Evolutionary conservation across 768 basidiomycete species (phyloP), one percentile per base, ranked within the genome.

Genomic region (Calocybe gangraenosa): DNA sequence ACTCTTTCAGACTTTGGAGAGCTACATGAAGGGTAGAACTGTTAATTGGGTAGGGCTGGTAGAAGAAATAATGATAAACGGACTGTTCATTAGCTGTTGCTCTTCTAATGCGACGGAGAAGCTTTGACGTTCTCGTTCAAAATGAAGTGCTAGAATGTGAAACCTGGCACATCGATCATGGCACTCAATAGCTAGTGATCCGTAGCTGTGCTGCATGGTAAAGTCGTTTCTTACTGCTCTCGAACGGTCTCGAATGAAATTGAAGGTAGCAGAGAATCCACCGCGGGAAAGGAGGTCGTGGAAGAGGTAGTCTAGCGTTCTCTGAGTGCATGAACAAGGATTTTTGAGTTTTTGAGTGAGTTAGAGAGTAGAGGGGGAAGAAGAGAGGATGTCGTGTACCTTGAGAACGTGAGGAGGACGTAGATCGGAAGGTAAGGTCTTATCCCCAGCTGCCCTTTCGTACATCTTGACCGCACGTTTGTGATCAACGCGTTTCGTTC

Each of bases 111-210:
- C 68, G 54, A 83, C 61, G 22, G 81, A 79, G 59, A 90, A 86
- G 2, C 70, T 71, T 1, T 65, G 22, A 30, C 63, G 68, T 52
- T 84, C 79, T 19, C 83, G 77, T 60, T 82, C 63, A 37, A 73
- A 59, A 50, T 92, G 89, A 19, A 95, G 62, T 0, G 85, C 84
- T 1, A 97, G 69, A 43, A 97, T 89, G 62, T 98, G 95, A 57
- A 89, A 97, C 30, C 95, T 80, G 33, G 87, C 94, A 60, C 94
- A 95, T 42, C 95, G 82, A 58, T 93, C 94, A 55, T 95, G 87
- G 56, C 88, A 92, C 53, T 89, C 86, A 39, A 95, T 92, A 2
- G 93, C 90, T 36, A 83, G 52, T 1, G 74, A 65, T 6, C 86
- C 87, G 28, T 81, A 83, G 48, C 83, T 78, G 50, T 87, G 87